A percentile compares a stretch with the other conserved stretches of the same genome.
Evolutionary conservation across 1,284 basidiomycete genomes (phyloP).

Genomic region (Lentinus polychrous): DNA sequence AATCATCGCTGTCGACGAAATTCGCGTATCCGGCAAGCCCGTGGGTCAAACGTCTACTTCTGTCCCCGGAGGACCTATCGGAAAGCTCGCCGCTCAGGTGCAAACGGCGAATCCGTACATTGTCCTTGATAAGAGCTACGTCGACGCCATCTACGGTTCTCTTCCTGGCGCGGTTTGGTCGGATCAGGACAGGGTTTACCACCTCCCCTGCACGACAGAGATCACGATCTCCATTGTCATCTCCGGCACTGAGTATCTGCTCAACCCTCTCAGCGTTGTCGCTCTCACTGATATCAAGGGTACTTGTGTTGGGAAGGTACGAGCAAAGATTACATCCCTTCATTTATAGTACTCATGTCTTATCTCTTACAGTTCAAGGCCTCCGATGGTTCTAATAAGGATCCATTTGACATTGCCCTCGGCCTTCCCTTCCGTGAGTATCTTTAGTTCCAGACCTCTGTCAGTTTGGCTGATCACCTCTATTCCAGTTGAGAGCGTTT

Average conservation of each 20-base stretch:
- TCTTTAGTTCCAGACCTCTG: background rate
- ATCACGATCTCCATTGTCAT: conserved; percentile 1
- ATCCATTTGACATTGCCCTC: conserved; percentile 1
- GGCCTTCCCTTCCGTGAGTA: conserved; percentile 4
- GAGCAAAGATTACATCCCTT: background rate
- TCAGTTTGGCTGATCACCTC: background rate
- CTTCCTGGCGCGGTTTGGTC: conserved; percentile 1
- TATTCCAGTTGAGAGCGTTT: conserved; percentile 1
- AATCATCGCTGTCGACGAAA: conserved; percentile 1
- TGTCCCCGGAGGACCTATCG: background rate
- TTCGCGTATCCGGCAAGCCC: conserved; percentile 1
- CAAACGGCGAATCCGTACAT: conserved; percentile 1
- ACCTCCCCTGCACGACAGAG: conserved; percentile 3
- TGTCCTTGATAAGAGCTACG: conserved; percentile 1
- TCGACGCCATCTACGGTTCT: conserved; percentile 2
- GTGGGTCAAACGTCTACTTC: background rate
- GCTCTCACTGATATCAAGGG: background rate
- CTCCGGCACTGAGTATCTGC: background rate
- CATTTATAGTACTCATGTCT: background rate
- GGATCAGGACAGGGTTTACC: background rate
- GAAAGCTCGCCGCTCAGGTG: background rate
- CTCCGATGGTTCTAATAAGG: background rate
- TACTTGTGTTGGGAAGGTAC: conserved; percentile 1
- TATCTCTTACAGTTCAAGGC: background rate
- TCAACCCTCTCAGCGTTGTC: conserved; percentile 1